Conservation (phyloP, 441 rosid species). For the Melastoma candidum region DNA sequence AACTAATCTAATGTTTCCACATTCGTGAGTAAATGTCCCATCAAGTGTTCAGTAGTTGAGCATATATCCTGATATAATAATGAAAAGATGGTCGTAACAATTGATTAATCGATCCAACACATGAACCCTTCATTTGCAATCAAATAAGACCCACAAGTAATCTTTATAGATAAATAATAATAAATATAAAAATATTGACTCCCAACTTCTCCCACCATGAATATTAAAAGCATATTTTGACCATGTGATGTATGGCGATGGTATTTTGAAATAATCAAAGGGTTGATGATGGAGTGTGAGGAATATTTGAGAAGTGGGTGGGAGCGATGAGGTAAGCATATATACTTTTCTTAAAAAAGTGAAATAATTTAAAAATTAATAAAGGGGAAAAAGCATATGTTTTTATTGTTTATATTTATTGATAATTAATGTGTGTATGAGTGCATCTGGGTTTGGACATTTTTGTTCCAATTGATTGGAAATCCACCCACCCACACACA, state of each 20-base stretch:
- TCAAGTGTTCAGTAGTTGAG: too few relatives aligned
- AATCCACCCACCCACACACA: slow-evolving; percentile 24
- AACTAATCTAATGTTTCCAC: too few relatives aligned
- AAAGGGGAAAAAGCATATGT: slow-evolving; percentile 23
- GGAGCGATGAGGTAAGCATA: slow-evolving; percentile 55
- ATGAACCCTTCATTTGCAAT: too few relatives aligned
- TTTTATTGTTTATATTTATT: slow-evolving; percentile 12
- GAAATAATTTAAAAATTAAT: slow-evolving; percentile 15
- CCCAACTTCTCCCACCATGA: slow-evolving; percentile 27
- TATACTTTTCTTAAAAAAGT: slow-evolving; percentile 16
- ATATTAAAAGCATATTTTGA: slow-evolving; percentile 25
- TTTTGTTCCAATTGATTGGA: slow-evolving; percentile 24
- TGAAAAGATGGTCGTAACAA: too few relatives aligned
- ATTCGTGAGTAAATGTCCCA: too few relatives aligned
- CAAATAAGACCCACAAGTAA: slow-evolving; percentile 19
- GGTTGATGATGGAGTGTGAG: slow-evolving; percentile 43
- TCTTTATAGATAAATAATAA: slow-evolving; percentile 24
- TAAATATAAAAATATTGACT: neutral
- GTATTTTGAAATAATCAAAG: slow-evolving; percentile 15
- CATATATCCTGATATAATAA: too few relatives aligned
- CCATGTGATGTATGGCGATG: slow-evolving; percentile 24
- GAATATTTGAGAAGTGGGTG: slow-evolving; percentile 51
- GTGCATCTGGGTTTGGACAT: slow-evolving; percentile 39
- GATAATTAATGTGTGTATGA: slow-evolving; percentile 20
- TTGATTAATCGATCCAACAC: too few relatives aligned